phyloP scores from a whole-genome alignment of 129 eudicot genomes.

The Chrysanthemum seticuspe region DNA sequence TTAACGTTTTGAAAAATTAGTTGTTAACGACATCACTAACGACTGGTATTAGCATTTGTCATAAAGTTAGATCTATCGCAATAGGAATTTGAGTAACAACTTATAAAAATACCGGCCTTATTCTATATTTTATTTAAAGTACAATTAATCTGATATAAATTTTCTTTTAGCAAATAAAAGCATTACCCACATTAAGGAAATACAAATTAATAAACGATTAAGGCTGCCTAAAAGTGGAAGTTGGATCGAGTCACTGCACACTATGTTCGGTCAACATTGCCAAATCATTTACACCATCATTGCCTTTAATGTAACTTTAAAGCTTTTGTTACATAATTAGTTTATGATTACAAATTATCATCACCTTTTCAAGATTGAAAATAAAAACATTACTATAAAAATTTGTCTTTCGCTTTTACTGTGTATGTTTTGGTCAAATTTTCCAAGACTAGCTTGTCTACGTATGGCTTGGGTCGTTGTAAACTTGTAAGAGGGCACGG shows the following conservation, averaged over 20 bases:
- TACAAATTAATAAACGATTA: not conserved
- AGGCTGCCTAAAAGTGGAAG: constrained; percentile 1
- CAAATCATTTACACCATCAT: constrained; percentile 28
- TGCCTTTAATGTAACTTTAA: constrained; percentile 2
- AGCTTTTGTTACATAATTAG: constrained; percentile 5
- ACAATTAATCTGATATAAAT: too few relatives aligned
- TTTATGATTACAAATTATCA: constrained; percentile 13
- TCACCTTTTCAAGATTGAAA: not conserved
- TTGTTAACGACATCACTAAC: too few relatives aligned
- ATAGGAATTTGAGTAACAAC: too few relatives aligned
- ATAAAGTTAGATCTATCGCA: too few relatives aligned
- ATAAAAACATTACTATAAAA: not conserved
- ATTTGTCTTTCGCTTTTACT: too few relatives aligned
- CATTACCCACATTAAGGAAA: too few relatives aligned
- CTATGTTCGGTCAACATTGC: constrained; percentile 11
- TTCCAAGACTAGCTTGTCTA: not conserved
- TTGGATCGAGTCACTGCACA: not conserved
- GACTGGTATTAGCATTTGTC: too few relatives aligned
- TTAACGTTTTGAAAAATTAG: too few relatives aligned
- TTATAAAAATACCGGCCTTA: too few relatives aligned
- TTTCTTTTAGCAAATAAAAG: too few relatives aligned
- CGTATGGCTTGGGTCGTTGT: not conserved
- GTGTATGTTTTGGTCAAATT: not conserved
- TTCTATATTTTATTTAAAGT: too few relatives aligned
- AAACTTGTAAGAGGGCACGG: too few relatives aligned